These are phyloP conservation scores for Logfia minima DNA, from an alignment of 129 eudicot genomes.

Conservation along the genomic window DNA sequence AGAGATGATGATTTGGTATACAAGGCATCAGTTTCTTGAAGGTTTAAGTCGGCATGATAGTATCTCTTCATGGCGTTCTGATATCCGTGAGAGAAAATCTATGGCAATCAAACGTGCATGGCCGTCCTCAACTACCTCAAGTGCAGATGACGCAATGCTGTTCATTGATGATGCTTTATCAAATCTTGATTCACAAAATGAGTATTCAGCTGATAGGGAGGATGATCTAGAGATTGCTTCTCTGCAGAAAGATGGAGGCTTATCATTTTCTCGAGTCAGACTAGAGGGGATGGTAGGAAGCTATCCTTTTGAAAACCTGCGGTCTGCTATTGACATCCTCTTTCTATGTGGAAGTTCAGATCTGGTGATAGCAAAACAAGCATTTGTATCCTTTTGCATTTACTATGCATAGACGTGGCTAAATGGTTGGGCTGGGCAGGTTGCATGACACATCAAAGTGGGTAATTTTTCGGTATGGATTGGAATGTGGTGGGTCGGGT, in stretches of 20 bases:
- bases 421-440: background rate
- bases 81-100: conserved; percentile 54
- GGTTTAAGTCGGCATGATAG: conserved; percentile 44
- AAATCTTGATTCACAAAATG: conserved; percentile 71
- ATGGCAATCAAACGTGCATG: conserved; percentile 77
- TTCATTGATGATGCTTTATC: conserved; percentile 91
- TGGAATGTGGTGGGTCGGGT: background rate
- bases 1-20: conserved; percentile 92
- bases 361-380: conserved; percentile 90
- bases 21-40: conserved; percentile 70
- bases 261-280: conserved; percentile 47
- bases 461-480: background rate
- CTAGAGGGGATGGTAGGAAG: conserved; percentile 71
- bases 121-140: conserved; percentile 59
- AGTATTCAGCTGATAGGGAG: conserved; percentile 32
- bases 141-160: conserved; percentile 44
- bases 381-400: conserved; percentile 78
- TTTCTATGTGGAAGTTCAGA: conserved; percentile 87
- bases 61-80: conserved; percentile 39
- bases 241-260: conserved; percentile 58
- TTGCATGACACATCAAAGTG: background rate
- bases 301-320: conserved; percentile 81
- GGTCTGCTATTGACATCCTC: conserved; percentile 79
- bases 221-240: conserved; percentile 59
- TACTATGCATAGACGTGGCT: background rate